Percentiles rank a stretch among this genome's conserved stretches.
phyloP scores from a whole-genome alignment of 2,329 filamentous ascomycete genomes.

The Xylariaceae sp. region DNA sequence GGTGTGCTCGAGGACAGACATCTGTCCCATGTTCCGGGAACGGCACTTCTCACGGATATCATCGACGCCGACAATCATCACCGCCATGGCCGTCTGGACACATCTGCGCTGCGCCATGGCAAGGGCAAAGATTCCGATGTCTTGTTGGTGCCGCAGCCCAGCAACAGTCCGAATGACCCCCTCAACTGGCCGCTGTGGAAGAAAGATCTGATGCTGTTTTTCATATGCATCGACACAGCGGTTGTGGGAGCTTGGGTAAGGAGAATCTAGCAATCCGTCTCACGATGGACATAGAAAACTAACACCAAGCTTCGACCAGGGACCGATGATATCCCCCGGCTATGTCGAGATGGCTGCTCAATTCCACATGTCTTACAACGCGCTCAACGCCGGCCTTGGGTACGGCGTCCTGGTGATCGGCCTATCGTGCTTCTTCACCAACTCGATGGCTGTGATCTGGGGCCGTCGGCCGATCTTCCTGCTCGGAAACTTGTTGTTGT shows the following conservation, averaged over 20 bases:
- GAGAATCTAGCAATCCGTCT: no score
- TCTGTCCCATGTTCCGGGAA: slow-evolving; percentile 25
- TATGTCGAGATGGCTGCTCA: slow-evolving; percentile 26
- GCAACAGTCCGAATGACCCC: slow-evolving; percentile 33
- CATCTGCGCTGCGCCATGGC: slow-evolving; percentile 13
- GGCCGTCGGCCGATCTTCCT: slow-evolving; percentile 31
- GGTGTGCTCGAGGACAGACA: slow-evolving; percentile 25
- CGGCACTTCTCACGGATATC: slow-evolving; percentile 21
- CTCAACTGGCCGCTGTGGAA: slow-evolving; percentile 38
- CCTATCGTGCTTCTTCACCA: slow-evolving; percentile 28
- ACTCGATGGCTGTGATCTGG: slow-evolving; percentile 24
- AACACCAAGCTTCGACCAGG: no score
- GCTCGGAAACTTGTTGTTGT: slow-evolving; percentile 25
- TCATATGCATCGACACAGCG: slow-evolving; percentile 30
- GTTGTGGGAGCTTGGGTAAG: slow-evolving; percentile 23
- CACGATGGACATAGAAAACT: no score
- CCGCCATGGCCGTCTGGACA: slow-evolving; percentile 18
- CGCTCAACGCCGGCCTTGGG: slow-evolving; percentile 28
- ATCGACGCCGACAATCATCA: slow-evolving; percentile 26
- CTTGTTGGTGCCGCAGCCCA: slow-evolving; percentile 41
- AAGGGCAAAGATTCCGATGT: slow-evolving; percentile 31
- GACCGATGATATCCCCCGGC: slow-evolving; percentile 30
- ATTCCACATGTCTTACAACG: slow-evolving; percentile 29
- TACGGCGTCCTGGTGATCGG: slow-evolving; percentile 30
- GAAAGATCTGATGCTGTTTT: slow-evolving; percentile 33